Evolutionary conservation across 164 flowering plant species (phyloP), one percentile per base, ranked within the genome.

Genomic region (Echeveria elegans): DNA sequence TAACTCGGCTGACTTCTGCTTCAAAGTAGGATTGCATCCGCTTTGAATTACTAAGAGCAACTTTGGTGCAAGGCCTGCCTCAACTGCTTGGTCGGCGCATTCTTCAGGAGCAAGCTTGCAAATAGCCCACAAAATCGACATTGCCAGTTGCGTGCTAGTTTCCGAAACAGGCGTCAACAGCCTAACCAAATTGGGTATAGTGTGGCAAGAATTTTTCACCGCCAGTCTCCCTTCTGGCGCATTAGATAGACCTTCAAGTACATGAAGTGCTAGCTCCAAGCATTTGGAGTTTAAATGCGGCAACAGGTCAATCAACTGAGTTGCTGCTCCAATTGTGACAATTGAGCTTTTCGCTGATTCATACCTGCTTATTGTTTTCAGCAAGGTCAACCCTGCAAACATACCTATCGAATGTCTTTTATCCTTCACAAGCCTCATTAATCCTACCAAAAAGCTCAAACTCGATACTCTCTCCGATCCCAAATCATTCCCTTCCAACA

Each of bases 31-130:
- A 74, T 76, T 82, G 77, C 94, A 92, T 26, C 92, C 94, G 73
- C 98, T 89, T 71, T 92, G 98, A 21, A 92, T 89, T 2, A 92
- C 96, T 23, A 92, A 88, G 14, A 92, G 78, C 34, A 92, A 92
- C 81, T 88, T 92, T 1, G 96, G 89, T 0, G 94, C 96, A 1
- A 92, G 75, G 19, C 98, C 98, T 0, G 92, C 94, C 30, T 92
- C 94, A 12, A 92, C 88, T 2, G 96, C 96, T 15, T 74, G 58
- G 6, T 82, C 70, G 1, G 92, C 86, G 64, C 92, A 89, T 72
- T 89, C 96, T 41, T 86, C 92, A 0, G 96, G 97, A 2, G 86
- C 85, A 64, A 86, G 75, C 47, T 76, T 79, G 70, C 94, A 89
- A 14, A 92, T 81, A 5, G 84, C 82, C 88, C 86, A 85, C 72